Evolutionary conservation across 208 protist species (phyloP), one percentile per base, ranked within the genome.

Genomic region (Wallacemonas collosoma): DNA sequence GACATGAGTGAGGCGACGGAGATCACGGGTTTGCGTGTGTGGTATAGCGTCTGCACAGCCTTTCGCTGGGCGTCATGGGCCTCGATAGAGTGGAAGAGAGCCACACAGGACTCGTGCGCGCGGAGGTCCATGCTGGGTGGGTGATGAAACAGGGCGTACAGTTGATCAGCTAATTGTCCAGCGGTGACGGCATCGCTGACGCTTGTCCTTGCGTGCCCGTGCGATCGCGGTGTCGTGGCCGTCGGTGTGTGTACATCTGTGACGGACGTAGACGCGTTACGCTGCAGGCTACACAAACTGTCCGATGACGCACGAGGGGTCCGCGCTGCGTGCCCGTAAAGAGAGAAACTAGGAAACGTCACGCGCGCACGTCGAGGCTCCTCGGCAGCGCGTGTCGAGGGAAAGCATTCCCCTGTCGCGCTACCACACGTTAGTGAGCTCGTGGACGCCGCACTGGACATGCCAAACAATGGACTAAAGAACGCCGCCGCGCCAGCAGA

Each of bases 71-170:
- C 38, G 4, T 62, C 56, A 15, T 41, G 38, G 3, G 15, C 38
- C 26, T 62, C 12, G 4, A 62, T 6, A 3, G 56, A 9, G 35
- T 62, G 35, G 15, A 62, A 62, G 36, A 62, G 56, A 0, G 60
- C 43, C 53, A 36, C 36, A 61, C 76, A 80, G 15, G 43, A 39
- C 0, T 40, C 66, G 15, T 68, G 15, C 47, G 72, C 67, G 17
- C 66, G 65, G 17, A 77, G 63, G 55, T 44, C 47, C 51, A 73
- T 61, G 55, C 77, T 81, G 8, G 72, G 77, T 14, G 77, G 77
- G 17, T 66, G 54, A n/a, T 15, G 65, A 36, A 81, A 81, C 12
- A 66, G 66, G 14, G 45, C 45, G 57, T 81, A 81, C n/a, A 77
- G 68, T 11, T 55, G 68, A 38, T 68, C 55, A 3, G 68, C 4